Evolutionary conservation across 192 early-diverging fungal genomes (phyloP).

Genomic region (Piromyces finnis): DNA sequence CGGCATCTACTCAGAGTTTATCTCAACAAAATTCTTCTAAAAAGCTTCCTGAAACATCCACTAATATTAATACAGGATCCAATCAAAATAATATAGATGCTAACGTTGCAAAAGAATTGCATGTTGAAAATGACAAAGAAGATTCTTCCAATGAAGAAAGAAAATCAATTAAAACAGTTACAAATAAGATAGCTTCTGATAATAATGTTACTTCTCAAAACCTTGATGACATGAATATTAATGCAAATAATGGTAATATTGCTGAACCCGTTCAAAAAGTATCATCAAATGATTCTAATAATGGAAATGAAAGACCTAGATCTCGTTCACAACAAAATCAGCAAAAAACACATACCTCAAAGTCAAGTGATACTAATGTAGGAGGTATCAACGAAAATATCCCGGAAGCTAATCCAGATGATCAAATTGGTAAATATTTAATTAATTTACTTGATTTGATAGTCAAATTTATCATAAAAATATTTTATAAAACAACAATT

Average conservation of each 20-base stretch:
- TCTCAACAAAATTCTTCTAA: not conserved
- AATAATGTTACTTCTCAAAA: too few species aligned
- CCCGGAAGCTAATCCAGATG: not conserved
- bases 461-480: too few species aligned
- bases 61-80: not conserved
- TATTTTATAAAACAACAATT: too few species aligned
- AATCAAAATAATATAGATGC: not conserved
- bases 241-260: not conserved
- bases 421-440: not conserved
- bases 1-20: not conserved
- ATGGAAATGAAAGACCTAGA: not conserved
- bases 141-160: not conserved
- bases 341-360: not conserved
- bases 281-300: not conserved
- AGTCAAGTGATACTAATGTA: not conserved
- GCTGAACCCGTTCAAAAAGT: too few species aligned
- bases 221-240: too few species aligned
- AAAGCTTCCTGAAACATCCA: not conserved
- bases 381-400: not conserved
- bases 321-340: not conserved
- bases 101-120: not conserved
- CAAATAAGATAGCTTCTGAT: not conserved
- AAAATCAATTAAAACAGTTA: not conserved
- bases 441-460: too few species aligned
- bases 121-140: not conserved